Base-by-base conservation (phyloP, 108 stramenopile genomes). In the Aurantiochytrium sp. region DNA sequence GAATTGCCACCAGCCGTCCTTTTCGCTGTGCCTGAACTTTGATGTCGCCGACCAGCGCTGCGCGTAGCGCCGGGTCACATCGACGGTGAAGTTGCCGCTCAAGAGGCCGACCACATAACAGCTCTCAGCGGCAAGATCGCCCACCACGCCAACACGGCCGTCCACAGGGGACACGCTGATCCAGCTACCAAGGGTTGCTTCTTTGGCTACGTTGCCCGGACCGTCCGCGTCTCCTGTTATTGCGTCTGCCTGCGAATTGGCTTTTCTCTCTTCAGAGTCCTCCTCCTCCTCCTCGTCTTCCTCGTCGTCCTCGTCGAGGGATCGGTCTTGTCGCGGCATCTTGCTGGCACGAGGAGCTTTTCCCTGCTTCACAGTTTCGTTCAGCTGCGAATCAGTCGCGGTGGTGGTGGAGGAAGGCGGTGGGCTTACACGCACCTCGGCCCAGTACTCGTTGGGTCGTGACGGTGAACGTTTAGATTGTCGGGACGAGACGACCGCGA, bases 1-100 rank as follows among this genome's bases (percentile, higher is more conserved):
- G 2, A 81, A 41, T 30, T 81, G 42, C 73, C 73, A 81, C 73
- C 73, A 81, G 30, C 73, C 73, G 4, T 81, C 73, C 45, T 81
- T 81, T 81, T 81, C 73, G 24, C 12, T 48, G 45, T 81, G 73
- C 39, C 73, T 41, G 1, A 27, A 41, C 17, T 81, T 41, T 17
- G 73, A 41, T 39, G 73, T 81, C 39, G 39, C 15, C 1, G 73
- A 48, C 73, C 73, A 81, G 17, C 45, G 73, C 39, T 3, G n/a
- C 10, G 73, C 39, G 73, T 48, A 81, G 19, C 73, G 39, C 6
- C 73, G 45, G 15, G 73, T 81, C 42, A 81, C 73, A 48, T 81
- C 73, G 12, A 81, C 27, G 15, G 73, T 24, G 24, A 81, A 81
- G 30, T 42, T 42, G 12, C 39, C 73, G 30, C 42, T 41, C 45